phyloP scores from a whole-genome alignment of 805 yeast species.

The Myxozyma mucilagina region DNA sequence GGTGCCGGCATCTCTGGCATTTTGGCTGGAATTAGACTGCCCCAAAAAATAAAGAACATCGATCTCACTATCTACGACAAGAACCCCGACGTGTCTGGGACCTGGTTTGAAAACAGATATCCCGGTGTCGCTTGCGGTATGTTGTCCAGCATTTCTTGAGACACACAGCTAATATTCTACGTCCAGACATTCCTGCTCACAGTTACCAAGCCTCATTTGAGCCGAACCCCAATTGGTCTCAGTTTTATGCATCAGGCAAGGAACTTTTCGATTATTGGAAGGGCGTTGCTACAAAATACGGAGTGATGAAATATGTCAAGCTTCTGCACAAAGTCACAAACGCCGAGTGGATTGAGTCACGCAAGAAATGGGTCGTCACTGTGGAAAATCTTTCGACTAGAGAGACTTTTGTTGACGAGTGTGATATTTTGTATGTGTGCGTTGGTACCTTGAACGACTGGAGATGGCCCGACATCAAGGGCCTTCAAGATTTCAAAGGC shows the following conservation, averaged over 20 bases:
- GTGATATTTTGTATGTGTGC: conserved; percentile 10
- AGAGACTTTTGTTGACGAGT: conserved; percentile 5
- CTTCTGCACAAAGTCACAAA: conserved; percentile 29
- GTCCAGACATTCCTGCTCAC: conserved; percentile 34
- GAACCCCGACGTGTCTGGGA: conserved; percentile 38
- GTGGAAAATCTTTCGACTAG: conserved; percentile 15
- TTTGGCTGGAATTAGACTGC: conserved; percentile 33
- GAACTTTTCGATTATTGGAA: conserved; percentile 36
- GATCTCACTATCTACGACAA: conserved; percentile 37
- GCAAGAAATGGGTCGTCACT: conserved; percentile 27
- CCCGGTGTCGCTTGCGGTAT: conserved; percentile 39
- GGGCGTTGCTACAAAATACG: conserved; percentile 34
- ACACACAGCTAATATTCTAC: neutral
- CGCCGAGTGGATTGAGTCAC: conserved; percentile 31
- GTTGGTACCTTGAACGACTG: conserved; percentile 36
- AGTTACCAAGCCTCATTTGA: conserved; percentile 37
- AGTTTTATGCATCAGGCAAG: conserved; percentile 33
- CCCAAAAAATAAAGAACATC: conserved; percentile 32
- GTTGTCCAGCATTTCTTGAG: conserved; percentile 29
- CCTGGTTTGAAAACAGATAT: conserved; percentile 37
- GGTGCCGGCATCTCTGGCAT: conserved; percentile 41
- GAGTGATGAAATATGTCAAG: conserved; percentile 30
- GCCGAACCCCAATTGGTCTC: conserved; percentile 37
- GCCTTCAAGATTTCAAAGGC: conserved; percentile 38
- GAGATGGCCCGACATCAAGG: conserved; percentile 37